phyloP scores from a whole-genome alignment of 306 rosid genomes.

The Acacia confusa region DNA sequence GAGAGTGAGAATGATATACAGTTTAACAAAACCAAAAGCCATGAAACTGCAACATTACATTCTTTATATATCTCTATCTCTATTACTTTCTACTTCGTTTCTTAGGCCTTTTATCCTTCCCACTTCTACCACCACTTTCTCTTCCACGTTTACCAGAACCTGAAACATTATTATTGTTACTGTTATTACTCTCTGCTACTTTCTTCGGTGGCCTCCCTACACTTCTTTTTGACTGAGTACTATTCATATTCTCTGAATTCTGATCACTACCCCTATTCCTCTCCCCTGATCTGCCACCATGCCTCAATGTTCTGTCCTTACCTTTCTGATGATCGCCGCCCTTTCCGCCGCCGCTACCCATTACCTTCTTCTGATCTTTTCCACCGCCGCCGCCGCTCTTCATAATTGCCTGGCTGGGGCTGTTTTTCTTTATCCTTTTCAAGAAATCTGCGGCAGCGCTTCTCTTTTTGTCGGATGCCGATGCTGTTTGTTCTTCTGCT shows the following conservation, averaged over 20 bases:
- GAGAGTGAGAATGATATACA: background rate
- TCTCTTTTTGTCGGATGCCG: conserved; percentile 51
- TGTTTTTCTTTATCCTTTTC: conserved; percentile 3
- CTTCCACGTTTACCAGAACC: conserved; percentile 1
- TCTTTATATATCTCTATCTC: background rate
- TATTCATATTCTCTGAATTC: background rate
- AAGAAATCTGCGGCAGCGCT: conserved; percentile 9
- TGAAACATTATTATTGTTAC: background rate
- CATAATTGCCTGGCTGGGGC: background rate
- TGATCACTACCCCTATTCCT: background rate
- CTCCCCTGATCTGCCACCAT: background rate
- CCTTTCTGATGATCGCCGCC: background rate
- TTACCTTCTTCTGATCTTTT: background rate
- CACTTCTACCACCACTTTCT: background rate
- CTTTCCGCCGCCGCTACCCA: background rate
- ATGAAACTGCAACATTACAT: background rate
- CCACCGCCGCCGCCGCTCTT: background rate
- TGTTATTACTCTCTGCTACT: background rate
- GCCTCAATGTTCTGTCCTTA: background rate
- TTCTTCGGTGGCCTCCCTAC: conserved; percentile 9
- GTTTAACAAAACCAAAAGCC: background rate
- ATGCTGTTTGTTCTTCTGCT: background rate
- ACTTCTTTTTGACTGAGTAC: background rate
- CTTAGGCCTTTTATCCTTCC: conserved; percentile 10
- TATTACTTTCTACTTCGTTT: conserved; percentile 3